Base-by-base conservation (phyloP, 202 grass and related monocot species). In the Carex arenaria region DNA sequence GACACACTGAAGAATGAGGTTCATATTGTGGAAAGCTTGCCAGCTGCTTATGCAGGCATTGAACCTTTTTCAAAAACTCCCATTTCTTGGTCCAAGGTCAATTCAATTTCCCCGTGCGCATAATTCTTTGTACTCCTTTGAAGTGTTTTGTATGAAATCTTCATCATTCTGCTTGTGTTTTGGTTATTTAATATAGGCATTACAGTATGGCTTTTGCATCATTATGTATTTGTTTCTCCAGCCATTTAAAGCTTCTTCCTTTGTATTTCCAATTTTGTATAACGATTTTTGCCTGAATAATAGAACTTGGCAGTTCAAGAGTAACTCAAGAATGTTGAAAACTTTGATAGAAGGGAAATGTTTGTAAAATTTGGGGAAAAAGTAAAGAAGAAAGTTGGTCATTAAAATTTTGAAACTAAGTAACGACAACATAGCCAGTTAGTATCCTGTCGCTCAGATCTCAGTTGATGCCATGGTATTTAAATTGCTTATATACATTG, bases 81-180 rank as follows among this genome's bases (percentile, higher is more conserved):
- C 20, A 85, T 98, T 85, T 98, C 95, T 85, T 98, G 95, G 93
- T 98, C 93, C 18, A 98, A 98, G 95, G 95, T 98, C 8, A 20
- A 71, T 69, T 45, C 34, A 63, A 10, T 63, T 74, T 66, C 8
- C 23, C 57, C 18, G 23, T 36, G 52, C 15, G 4, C 28, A 55
- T 15, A 68, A 54, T 54, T 57, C 30, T 31, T 13, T 28, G 43
- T 74, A 52, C 28, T 55, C 40, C 22, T 72, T 26, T 34, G 72
- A 57, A 56, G 72, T 77, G 47, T 54, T 51, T 76, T 59, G 72
- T 30, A 77, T 34, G 72, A 56, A 56, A 32, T 76, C 30, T 74
- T 12, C 11, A 28, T 17, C 45, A 51, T 49, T 72, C 20, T 74
- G 23, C 43, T 73, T 73, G n/a, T 51, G 18, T 15, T 74, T 74